Conservation (phyloP, 2,329 filamentous ascomycete genomes). For the Xylaria hypoxylon region DNA sequence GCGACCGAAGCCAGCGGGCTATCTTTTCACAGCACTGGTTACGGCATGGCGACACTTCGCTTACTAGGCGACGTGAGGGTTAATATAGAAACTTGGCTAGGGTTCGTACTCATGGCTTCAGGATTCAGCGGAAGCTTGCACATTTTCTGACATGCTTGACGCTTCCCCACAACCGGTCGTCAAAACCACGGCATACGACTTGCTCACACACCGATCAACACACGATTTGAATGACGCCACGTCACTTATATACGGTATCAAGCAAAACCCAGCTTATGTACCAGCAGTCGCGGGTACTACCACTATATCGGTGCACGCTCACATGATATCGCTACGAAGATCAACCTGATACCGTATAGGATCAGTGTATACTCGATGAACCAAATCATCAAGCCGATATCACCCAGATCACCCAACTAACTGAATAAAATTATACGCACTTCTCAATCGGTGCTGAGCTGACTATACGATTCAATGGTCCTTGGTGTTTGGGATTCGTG, state of each 20-base stretch:
- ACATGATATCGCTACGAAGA: background rate
- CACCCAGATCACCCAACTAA: background rate
- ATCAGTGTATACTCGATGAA: conserved; percentile 1
- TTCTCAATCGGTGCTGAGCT: background rate
- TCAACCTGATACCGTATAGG: background rate
- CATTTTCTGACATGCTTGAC: conserved; percentile 1
- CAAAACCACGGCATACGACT: conserved; percentile 6
- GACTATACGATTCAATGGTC: background rate
- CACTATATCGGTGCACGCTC: background rate
- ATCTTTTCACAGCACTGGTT: background rate
- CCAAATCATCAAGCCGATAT: conserved; percentile 8
- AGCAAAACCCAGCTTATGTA: background rate
- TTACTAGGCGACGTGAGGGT: conserved; percentile 6
- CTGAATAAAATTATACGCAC: conserved; percentile 6
- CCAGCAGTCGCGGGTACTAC: background rate
- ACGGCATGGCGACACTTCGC: conserved; percentile 4
- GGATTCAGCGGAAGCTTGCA: background rate
- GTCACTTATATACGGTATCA: background rate
- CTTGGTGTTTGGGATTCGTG: background rate
- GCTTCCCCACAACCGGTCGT: background rate
- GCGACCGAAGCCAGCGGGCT: conserved; percentile 12
- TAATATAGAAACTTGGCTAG: conserved; percentile 1
- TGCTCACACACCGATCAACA: conserved; percentile 1
- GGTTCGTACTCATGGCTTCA: conserved; percentile 1
- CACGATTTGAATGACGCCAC: background rate